These are phyloP conservation scores for Pisolithus sp. DNA, from an alignment of 768 basidiomycete species.

Conservation along the genomic window DNA sequence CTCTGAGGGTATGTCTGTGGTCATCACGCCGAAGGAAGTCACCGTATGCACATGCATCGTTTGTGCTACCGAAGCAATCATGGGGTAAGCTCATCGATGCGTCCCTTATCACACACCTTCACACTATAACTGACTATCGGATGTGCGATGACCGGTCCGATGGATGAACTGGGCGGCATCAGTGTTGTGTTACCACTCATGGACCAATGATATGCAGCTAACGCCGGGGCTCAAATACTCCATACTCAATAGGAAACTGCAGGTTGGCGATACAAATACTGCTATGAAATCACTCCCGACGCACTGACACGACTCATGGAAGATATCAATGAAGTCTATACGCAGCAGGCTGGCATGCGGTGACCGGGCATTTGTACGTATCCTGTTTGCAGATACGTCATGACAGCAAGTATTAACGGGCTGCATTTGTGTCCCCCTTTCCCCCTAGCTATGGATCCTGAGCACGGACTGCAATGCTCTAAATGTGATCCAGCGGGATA, in stretches of 20 bases:
- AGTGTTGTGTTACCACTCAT: neutral
- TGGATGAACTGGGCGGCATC: slow-evolving; percentile 47
- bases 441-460: slow-evolving; percentile 93
- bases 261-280: slow-evolving; percentile 92
- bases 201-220: slow-evolving; percentile 46
- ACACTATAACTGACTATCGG: slow-evolving; percentile 95
- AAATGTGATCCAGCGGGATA: slow-evolving; percentile 98
- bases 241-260: slow-evolving; percentile 87
- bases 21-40: slow-evolving; percentile 98
- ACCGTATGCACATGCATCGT: slow-evolving; percentile 54
- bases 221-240: slow-evolving; percentile 83
- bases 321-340: slow-evolving; percentile 98
- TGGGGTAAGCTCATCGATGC: slow-evolving; percentile 98
- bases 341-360: slow-evolving; percentile 94
- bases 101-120: slow-evolving; percentile 89
- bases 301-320: slow-evolving; percentile 91
- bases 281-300: slow-evolving; percentile 97
- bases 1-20: slow-evolving; percentile 87
- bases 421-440: neutral
- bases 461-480: slow-evolving; percentile 90
- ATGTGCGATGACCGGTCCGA: slow-evolving; percentile 94
- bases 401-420: neutral
- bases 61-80: neutral
- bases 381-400: too few relatives aligned
- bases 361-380: slow-evolving; percentile 87